These are phyloP conservation scores for Rhizomucor pusillus DNA, from an alignment of 371 early-diverging fungal genomes.

Conservation along the genomic window DNA sequence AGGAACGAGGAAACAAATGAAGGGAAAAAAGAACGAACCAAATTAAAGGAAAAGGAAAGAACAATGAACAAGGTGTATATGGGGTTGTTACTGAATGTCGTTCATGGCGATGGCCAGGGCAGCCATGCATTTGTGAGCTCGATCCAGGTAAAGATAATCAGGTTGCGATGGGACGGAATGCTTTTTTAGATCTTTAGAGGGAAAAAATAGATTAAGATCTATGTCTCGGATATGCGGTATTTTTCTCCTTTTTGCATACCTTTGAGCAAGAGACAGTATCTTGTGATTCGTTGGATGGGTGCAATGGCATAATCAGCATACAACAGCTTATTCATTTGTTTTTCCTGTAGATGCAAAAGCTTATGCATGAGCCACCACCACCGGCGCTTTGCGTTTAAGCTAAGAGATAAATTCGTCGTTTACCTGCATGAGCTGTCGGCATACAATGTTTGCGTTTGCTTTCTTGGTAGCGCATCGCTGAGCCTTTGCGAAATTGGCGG, in stretches of 20 bases:
- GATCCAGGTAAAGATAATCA: constrained; percentile 34
- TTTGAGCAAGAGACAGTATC: constrained; percentile 48
- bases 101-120: constrained; percentile 36
- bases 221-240: background rate
- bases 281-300: constrained; percentile 52
- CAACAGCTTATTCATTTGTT: constrained; percentile 33
- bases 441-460: constrained; percentile 27
- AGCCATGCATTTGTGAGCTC: constrained; percentile 33
- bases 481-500: constrained; percentile 37
- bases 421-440: constrained; percentile 35
- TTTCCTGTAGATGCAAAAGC: constrained; percentile 26
- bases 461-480: constrained; percentile 24
- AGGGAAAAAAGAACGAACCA: background rate
- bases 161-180: constrained; percentile 30
- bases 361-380: constrained; percentile 5
- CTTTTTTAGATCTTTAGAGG: constrained; percentile 40
- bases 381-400: no score
- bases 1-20: no score
- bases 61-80: background rate
- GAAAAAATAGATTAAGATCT: constrained; percentile 7
- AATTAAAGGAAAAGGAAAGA: background rate
- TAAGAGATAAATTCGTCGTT: no score
- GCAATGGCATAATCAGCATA: constrained; percentile 52
- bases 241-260: constrained; percentile 21
- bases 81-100: background rate